These are phyloP conservation scores for Tylopilus sp. DNA, from an alignment of 768 basidiomycete species.

Conservation along the genomic window DNA sequence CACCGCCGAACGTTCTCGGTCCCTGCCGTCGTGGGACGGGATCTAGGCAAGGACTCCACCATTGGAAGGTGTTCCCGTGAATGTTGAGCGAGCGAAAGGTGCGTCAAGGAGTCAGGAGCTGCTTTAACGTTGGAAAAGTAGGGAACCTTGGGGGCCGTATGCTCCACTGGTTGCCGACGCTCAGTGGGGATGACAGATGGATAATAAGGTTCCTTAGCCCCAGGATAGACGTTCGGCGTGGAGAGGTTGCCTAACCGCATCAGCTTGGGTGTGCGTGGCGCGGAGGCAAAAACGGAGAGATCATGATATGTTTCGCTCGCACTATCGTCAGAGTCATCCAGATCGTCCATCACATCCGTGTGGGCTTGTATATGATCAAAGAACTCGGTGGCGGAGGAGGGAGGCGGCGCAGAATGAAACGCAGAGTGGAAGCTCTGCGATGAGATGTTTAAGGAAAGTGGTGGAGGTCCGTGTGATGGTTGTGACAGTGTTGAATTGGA, in stretches of 20 bases:
- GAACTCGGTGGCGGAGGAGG: slow-evolving; percentile 65
- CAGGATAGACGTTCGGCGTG: slow-evolving; percentile 56
- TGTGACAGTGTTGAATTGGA: slow-evolving; percentile 26
- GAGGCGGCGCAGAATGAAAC: slow-evolving; percentile 60
- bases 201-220: slow-evolving; percentile 35
- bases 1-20: slow-evolving; percentile 26
- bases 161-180: slow-evolving; percentile 50
- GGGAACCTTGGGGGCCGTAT: slow-evolving; percentile 40
- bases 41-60: slow-evolving; percentile 7
- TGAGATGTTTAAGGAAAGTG: slow-evolving; percentile 47
- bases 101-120: slow-evolving; percentile 28
- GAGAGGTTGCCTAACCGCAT: slow-evolving; percentile 71
- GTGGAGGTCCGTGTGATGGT: slow-evolving; percentile 12
- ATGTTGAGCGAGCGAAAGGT: slow-evolving; percentile 37
- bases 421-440: slow-evolving; percentile 39
- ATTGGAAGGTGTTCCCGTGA: slow-evolving; percentile 39
- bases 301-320: slow-evolving; percentile 39
- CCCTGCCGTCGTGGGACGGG: slow-evolving; percentile 15
- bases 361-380: slow-evolving; percentile 72
- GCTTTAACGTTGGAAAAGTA: slow-evolving; percentile 49
- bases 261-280: slow-evolving; percentile 38
- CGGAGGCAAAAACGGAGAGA: slow-evolving; percentile 25
- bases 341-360: slow-evolving; percentile 69
- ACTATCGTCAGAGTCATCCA: slow-evolving; percentile 56
- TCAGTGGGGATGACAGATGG: slow-evolving; percentile 34